phyloP scores from a whole-genome alignment of 2,329 filamentous ascomycete species.

The Parasarocladium wereldwijsianum region DNA sequence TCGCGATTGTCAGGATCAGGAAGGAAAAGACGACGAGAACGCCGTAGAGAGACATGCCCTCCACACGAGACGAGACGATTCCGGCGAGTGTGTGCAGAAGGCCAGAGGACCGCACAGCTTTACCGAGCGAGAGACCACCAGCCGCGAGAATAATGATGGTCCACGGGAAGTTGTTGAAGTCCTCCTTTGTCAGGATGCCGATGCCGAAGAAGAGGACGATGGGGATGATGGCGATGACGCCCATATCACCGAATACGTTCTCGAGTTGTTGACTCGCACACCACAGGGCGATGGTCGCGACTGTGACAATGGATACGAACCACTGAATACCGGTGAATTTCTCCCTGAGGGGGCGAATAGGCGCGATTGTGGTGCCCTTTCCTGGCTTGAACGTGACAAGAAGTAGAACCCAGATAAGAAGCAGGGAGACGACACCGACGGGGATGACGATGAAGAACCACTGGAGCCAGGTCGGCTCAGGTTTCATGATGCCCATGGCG shows the following conservation, averaged over 20 bases:
- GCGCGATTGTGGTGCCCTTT: conserved; percentile 74
- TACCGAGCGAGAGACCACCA: conserved; percentile 81
- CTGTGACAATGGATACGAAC: conserved; percentile 76
- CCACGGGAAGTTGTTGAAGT: conserved; percentile 99
- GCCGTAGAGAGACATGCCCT: conserved; percentile 69
- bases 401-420: conserved; percentile 80
- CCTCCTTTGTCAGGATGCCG: conserved; percentile 91
- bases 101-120: conserved; percentile 86
- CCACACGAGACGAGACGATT: conserved; percentile 57
- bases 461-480: conserved; percentile 78
- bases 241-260: conserved; percentile 87
- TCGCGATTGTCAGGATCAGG: conserved; percentile 75
- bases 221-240: conserved; percentile 91
- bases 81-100: conserved; percentile 77
- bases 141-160: conserved; percentile 98
- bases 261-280: conserved; percentile 85
- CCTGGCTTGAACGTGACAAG: conserved; percentile 76
- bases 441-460: conserved; percentile 97
- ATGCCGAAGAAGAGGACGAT: conserved; percentile 94
- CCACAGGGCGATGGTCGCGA: conserved; percentile 81
- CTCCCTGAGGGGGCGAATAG: conserved; percentile 82
- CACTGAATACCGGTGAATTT: conserved; percentile 78
- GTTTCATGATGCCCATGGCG: conserved; percentile 88
- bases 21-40: conserved; percentile 74
- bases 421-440: conserved; percentile 76